Percentiles rank a stretch among this genome's conserved stretches.
Evolutionary conservation across 768 basidiomycete species (phyloP).

Genomic region (Rhodosporidiobolus odoratus): DNA sequence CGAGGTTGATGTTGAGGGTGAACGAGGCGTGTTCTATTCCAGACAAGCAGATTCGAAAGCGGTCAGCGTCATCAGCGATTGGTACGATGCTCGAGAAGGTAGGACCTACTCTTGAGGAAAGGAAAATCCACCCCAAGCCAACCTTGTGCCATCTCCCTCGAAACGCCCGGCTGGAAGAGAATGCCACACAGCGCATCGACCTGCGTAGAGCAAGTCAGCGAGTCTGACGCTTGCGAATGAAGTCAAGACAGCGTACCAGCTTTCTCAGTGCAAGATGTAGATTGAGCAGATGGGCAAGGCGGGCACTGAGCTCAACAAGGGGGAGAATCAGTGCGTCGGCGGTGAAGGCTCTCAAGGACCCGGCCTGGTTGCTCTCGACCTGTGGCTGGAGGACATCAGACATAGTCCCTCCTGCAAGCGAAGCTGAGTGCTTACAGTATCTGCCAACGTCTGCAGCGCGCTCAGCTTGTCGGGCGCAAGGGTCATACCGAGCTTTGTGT

Average conservation of each 20-base stretch:
- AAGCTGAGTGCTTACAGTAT: too few relatives aligned
- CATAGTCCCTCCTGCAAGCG: too few relatives aligned
- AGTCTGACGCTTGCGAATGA: neutral
- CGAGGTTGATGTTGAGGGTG: constrained; percentile 87
- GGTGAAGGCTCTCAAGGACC: constrained; percentile 67
- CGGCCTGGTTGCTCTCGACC: constrained; percentile 82
- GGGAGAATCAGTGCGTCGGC: constrained; percentile 86
- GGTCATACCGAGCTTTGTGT: too few relatives aligned
- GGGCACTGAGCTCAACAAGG: constrained; percentile 81
- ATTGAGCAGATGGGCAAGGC: constrained; percentile 86
- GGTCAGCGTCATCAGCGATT: neutral
- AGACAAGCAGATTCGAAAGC: too few relatives aligned
- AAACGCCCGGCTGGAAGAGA: constrained; percentile 76
- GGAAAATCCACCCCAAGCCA: constrained; percentile 87
- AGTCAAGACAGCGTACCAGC: neutral
- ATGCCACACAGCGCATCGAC: constrained; percentile 85
- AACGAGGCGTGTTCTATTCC: constrained; percentile 81
- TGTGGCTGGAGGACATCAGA: neutral
- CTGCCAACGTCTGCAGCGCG: too few relatives aligned
- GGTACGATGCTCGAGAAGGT: neutral
- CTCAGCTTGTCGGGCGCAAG: too few relatives aligned
- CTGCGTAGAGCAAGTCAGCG: constrained; percentile 4
- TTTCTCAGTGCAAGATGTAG: constrained; percentile 48
- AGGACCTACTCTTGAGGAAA: constrained; percentile 60
- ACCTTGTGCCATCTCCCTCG: constrained; percentile 76